Evolutionary conservation across 768 basidiomycete genomes (phyloP), one percentile per base, ranked within the genome.

Genomic region (Mycena kentingensis): DNA sequence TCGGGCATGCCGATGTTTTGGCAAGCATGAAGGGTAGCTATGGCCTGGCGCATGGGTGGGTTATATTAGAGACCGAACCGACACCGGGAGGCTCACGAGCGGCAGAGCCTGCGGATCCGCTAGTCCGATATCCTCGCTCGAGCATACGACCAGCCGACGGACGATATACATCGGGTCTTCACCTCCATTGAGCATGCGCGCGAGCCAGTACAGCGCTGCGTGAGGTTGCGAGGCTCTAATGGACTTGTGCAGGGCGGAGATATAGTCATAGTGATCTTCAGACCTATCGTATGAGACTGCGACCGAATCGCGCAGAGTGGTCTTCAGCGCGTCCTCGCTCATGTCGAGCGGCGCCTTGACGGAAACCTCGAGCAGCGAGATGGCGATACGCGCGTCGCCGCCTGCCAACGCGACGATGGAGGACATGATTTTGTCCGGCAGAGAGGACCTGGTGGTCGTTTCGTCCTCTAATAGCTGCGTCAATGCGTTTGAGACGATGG

Each of bases 181-280:
- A 18, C 90, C 90, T 24, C 81, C 85, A 29, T 74, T 78, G 28
- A 92, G 73, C 90, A 92, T 92, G 44, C 88, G 79, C 10, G 90
- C 90, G 19, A 94, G 76, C 90, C 91, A 94, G 65, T 93, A 94
- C 74, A 93, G 71, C 5, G 91, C 91, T 0, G 90, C 92, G 61
- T 77, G 77, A 5, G 82, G 83, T 56, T 92, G 82, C 49, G 83
- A 82, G 7, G 90, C 92, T 28, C 92, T 79, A 28, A 93, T 79
- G 52, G 82, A 83, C 68, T 94, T 94, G 70, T 94, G 91, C 59
- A 93, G 71, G 3, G 87, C 90, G 27, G 84, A 87, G 59, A 90
- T 91, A 82, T 88, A 84, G 66, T 92, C 89, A 63, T 90, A 92
- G 52, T 76, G 80, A 52, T 77, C 77, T 56, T 93, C 92, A 3